Conservation (phyloP, 2,329 filamentous ascomycete genomes). For the Sclerotinia trifoliorum region DNA sequence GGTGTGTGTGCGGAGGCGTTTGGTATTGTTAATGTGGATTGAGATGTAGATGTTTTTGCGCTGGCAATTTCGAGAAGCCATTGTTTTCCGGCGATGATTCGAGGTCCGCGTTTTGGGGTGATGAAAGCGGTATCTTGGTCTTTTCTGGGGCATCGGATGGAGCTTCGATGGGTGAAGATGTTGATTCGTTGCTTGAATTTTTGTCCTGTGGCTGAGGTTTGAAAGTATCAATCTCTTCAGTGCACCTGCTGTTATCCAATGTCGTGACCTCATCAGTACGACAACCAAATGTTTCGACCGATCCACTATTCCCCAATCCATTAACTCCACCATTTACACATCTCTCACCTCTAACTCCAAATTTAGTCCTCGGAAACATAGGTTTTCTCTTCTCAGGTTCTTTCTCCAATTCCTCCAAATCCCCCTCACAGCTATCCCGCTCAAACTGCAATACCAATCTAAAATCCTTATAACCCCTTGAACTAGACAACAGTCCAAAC, state of each 20-base stretch:
- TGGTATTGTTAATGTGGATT: not conserved
- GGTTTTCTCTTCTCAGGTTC: constrained; percentile 7
- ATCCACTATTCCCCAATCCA: not conserved
- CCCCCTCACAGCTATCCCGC: constrained; percentile 33
- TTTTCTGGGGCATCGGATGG: not conserved
- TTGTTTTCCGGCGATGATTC: constrained; percentile 1
- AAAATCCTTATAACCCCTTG: constrained; percentile 24
- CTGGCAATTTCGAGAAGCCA: not conserved
- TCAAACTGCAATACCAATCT: constrained; percentile 26
- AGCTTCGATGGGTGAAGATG: not conserved
- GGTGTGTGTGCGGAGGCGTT: not conserved
- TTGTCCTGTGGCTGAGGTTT: too few relatives aligned
- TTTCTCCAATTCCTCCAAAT: constrained; percentile 30
- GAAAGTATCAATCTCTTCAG: not conserved
- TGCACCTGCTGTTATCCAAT: not conserved
- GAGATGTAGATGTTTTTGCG: not conserved
- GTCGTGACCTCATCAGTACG: not conserved
- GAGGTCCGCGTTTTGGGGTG: not conserved
- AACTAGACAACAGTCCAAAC: constrained; percentile 26
- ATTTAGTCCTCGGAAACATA: not conserved
- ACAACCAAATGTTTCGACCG: too few relatives aligned
- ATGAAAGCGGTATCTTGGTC: not conserved
- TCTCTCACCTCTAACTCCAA: not conserved
- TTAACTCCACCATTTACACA: constrained; percentile 16
- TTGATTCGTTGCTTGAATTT: not conserved